Conservation (phyloP, 371 early-diverging fungal species). For the Mortierella sp. region DNA sequence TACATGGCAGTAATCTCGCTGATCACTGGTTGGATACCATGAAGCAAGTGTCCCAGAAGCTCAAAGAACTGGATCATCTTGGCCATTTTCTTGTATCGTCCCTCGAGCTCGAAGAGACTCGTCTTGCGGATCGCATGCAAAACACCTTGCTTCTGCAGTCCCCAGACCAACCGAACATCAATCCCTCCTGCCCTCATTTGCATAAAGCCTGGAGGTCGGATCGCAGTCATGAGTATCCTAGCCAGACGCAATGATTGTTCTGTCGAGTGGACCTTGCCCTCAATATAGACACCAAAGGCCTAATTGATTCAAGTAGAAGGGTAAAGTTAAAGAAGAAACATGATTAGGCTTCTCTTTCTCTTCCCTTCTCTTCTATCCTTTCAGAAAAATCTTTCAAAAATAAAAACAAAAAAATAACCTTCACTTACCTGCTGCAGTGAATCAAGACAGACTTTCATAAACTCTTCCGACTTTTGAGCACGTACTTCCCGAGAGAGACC, state of each 20-base stretch:
- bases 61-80: slow-evolving; percentile 42
- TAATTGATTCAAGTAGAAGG: background rate
- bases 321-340: too few species aligned
- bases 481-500: slow-evolving; percentile 26
- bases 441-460: slow-evolving; percentile 53
- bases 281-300: slow-evolving; percentile 26
- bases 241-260: slow-evolving; percentile 36
- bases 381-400: background rate
- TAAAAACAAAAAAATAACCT: background rate
- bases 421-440: slow-evolving; percentile 58
- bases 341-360: too few species aligned
- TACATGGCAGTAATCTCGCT: slow-evolving; percentile 25
- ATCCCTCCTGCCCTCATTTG: slow-evolving; percentile 19
- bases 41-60: slow-evolving; percentile 26
- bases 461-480: slow-evolving; percentile 40
- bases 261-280: slow-evolving; percentile 17
- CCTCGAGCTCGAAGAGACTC: slow-evolving; percentile 5
- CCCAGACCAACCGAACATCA: slow-evolving; percentile 22
- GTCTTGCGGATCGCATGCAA: slow-evolving; percentile 28
- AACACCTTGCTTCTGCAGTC: slow-evolving; percentile 36
- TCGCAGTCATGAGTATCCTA: slow-evolving; percentile 27
- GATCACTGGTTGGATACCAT: slow-evolving; percentile 13
- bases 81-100: slow-evolving; percentile 7
- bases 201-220: slow-evolving; percentile 45
- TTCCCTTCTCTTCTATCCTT: too few species aligned